phyloP scores from a whole-genome alignment of 2,329 filamentous ascomycete genomes.

The Zarea fungicola region DNA sequence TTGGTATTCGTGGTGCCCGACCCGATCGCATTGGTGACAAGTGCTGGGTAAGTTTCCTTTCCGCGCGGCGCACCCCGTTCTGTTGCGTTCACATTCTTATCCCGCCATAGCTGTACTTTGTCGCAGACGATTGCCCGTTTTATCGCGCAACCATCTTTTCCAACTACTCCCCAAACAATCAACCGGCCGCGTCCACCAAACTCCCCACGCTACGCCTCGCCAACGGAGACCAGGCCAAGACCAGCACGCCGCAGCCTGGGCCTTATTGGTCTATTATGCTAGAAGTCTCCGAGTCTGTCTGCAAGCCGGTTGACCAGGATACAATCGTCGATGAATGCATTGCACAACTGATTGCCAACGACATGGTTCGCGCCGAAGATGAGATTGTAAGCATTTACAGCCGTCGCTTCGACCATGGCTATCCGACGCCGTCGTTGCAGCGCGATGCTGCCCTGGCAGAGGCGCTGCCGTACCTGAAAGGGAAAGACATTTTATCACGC shows the following conservation, averaged over 20 bases:
- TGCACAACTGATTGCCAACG: conserved; percentile 84
- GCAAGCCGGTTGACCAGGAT: conserved; percentile 80
- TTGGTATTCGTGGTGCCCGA: conserved; percentile 85
- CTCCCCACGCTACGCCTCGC: conserved; percentile 73
- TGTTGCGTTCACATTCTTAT: conserved; percentile 17
- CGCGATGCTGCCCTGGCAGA: conserved; percentile 82
- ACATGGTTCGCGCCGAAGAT: conserved; percentile 76
- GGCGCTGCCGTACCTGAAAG: conserved; percentile 78
- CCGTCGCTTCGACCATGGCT: conserved; percentile 89
- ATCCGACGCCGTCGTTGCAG: conserved; percentile 83
- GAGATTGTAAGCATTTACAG: conserved; percentile 94
- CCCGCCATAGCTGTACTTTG: conserved; percentile 70
- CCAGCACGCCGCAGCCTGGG: conserved; percentile 60
- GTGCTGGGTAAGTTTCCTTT: conserved; percentile 69
- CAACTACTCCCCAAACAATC: conserved; percentile 95
- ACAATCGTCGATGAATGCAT: conserved; percentile 80
- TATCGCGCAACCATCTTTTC: conserved; percentile 97
- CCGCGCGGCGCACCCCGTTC: not conserved
- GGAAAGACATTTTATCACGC: conserved; percentile 79
- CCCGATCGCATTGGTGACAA: conserved; percentile 98
- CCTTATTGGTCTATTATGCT: conserved; percentile 98
- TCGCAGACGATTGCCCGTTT: conserved; percentile 90
- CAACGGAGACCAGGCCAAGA: conserved; percentile 63
- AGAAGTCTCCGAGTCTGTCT: conserved; percentile 82
- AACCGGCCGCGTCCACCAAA: conserved; percentile 70